Base-by-base conservation (phyloP, 2,329 filamentous ascomycete genomes). In the Fusarium multiceps region DNA sequence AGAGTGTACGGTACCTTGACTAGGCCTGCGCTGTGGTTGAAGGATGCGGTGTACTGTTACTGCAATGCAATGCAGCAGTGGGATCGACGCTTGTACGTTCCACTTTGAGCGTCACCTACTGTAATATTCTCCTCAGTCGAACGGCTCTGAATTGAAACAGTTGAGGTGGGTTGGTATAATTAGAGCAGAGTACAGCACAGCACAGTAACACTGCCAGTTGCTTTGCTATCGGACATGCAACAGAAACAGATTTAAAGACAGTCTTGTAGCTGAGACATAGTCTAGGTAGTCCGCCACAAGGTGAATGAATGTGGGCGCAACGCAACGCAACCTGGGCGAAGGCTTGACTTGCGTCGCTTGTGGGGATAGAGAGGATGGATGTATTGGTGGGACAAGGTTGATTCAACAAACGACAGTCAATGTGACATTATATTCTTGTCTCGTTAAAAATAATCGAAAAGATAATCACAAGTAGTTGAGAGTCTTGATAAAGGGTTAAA, bases 221-320 rank as follows among this genome's bases (percentile, higher is more conserved):
- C 21, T 48, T 43, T 28, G 49, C 32, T 53, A 21, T 43, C 43
- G 43, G 46, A 32, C 11, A 60, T 55, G 45, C 42, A 57, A 55
- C 41, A 58, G 45, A 47, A 56, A 63, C 56, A 66, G 63, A 54
- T 75, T 75, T 60, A 73, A 48, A 74, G 43, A 59, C 21, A 51
- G 43, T 59, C 57, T 61, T 68, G 70, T 57, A 72, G 74, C 75
- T 74, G 77, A 82, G 80, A 82, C 81, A 82, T 81, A 78, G 78
- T 78, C 77, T 81, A 78, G 21, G 21, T 21, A 21, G 78, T 78
- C 77, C 78, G 75, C 76, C 77, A 65, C 53, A 41, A 28, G 40
- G 16, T 49, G 30, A 37, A 37, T 37, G 34, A n/a, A 48, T 46
- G 63, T 67, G 59, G 57, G 51, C 51, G 59, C 54, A 59, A 70